phyloP scores from a whole-genome alignment of 345 rosid species.

The Aurinia saxatilis region DNA sequence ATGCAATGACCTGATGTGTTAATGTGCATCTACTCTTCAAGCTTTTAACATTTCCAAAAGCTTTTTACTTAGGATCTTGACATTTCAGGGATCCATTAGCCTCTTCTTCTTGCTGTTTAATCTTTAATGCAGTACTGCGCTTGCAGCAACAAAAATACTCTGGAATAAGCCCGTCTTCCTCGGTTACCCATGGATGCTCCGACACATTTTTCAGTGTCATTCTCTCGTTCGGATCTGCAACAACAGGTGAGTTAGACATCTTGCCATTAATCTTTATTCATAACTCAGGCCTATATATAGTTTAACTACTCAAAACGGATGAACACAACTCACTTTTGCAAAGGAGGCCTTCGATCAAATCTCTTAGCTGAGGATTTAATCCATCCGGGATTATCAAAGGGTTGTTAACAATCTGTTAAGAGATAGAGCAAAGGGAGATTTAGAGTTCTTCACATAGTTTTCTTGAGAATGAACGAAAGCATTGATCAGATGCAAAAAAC shows the following conservation, averaged over 20 bases:
- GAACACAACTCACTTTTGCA: conserved; percentile 60
- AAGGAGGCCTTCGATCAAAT: conserved; percentile 79
- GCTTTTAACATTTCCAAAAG: conserved; percentile 10
- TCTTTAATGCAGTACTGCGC: conserved; percentile 32
- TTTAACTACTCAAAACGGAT: background rate
- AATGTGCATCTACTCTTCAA: background rate
- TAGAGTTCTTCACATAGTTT: background rate
- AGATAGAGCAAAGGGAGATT: background rate
- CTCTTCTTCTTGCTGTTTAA: conserved; percentile 21
- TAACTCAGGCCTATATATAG: background rate
- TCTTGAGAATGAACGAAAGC: background rate
- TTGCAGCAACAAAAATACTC: conserved; percentile 77
- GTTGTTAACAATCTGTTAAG: conserved; percentile 68
- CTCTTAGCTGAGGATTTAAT: conserved; percentile 60
- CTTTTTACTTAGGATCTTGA: conserved; percentile 6
- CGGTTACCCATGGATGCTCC: conserved; percentile 70
- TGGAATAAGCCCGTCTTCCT: conserved; percentile 61
- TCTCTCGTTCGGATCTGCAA: conserved; percentile 71
- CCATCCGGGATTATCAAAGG: conserved; percentile 58
- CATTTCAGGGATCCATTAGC: conserved; percentile 20
- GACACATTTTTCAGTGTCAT: conserved; percentile 64
- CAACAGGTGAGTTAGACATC: background rate
- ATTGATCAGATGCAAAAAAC: conserved; percentile 8
- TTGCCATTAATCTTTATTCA: background rate
- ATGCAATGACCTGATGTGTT: background rate